A percentile compares a stretch with the other conserved stretches of the same genome.
These are phyloP conservation scores for Peronospora destructor DNA, from an alignment of 352 stramenopile species.

Conservation along the genomic window DNA sequence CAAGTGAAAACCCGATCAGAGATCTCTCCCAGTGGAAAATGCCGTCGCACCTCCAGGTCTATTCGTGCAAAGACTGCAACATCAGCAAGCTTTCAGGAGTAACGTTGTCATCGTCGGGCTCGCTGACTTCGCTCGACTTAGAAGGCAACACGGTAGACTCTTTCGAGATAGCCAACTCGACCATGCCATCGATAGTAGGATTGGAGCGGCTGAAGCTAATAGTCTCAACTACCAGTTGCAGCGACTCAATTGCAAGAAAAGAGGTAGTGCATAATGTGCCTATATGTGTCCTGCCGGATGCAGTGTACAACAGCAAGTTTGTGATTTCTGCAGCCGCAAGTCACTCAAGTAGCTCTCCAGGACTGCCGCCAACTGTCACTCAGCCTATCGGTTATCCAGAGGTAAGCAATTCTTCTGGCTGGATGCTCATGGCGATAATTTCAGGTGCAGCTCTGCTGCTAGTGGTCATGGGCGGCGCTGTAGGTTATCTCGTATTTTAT, in stretches of 20 bases:
- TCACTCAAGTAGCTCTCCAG: neutral
- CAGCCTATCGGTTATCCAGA: constrained; percentile 1
- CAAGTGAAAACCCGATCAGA: constrained; percentile 26
- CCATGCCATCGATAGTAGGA: constrained; percentile 8
- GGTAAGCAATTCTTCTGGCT: constrained; percentile 12
- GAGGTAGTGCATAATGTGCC: constrained; percentile 14
- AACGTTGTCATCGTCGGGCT: constrained; percentile 20
- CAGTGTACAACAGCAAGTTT: constrained; percentile 30
- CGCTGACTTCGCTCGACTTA: constrained; percentile 25
- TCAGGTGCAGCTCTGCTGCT: constrained; percentile 23
- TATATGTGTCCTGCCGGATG: constrained; percentile 34
- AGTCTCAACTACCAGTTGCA: constrained; percentile 23
- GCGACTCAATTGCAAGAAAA: constrained; percentile 19
- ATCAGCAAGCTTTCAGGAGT: constrained; percentile 26
- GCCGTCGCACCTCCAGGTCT: constrained; percentile 26
- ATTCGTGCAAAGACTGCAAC: constrained; percentile 26
- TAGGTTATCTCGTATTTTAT: constrained; percentile 29
- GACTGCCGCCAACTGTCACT: constrained; percentile 5
- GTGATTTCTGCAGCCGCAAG: constrained; percentile 6
- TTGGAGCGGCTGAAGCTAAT: constrained; percentile 17
- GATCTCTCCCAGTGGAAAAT: constrained; percentile 31
- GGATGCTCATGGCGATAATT: constrained; percentile 41
- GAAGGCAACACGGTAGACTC: constrained; percentile 22
- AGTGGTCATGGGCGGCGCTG: constrained; percentile 16
- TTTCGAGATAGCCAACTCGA: constrained; percentile 26